These are phyloP conservation scores for Plasmodium fragile DNA, from an alignment of 169 alveolate species.

Conservation along the genomic window DNA sequence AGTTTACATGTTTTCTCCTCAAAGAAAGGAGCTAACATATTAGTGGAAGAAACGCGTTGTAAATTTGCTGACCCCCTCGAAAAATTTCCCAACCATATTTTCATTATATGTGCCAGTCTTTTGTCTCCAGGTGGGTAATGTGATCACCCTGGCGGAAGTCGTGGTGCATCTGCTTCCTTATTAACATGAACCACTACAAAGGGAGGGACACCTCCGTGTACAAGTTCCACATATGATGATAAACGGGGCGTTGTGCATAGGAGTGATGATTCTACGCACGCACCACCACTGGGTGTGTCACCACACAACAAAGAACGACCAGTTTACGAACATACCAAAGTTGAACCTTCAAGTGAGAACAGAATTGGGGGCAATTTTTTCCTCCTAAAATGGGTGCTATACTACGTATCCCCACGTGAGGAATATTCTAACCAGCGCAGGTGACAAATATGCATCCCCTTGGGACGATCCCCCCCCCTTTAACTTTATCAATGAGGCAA, in stretches of 20 bases:
- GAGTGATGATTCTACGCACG: neutral
- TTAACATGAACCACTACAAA: neutral
- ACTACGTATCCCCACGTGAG: neutral
- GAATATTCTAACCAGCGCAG: neutral
- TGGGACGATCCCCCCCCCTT: neutral
- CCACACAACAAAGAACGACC: neutral
- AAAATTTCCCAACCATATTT: too few species aligned
- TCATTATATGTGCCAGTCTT: neutral
- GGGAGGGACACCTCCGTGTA: neutral
- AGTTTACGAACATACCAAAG: neutral
- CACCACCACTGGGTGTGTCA: neutral
- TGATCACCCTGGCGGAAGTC: neutral
- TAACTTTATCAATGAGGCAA: neutral
- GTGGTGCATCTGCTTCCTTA: neutral
- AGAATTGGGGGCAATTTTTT: neutral
- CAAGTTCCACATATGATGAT: neutral
- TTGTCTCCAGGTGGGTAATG: neutral
- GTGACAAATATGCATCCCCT: neutral
- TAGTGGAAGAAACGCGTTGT: neutral
- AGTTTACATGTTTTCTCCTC: neutral
- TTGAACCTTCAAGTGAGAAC: neutral
- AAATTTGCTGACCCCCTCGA: neutral
- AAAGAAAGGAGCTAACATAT: neutral
- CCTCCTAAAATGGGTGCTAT: neutral
- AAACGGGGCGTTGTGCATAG: neutral